Base-by-base conservation (phyloP, 345 rosid genomes). In the Lepidium didymum region DNA sequence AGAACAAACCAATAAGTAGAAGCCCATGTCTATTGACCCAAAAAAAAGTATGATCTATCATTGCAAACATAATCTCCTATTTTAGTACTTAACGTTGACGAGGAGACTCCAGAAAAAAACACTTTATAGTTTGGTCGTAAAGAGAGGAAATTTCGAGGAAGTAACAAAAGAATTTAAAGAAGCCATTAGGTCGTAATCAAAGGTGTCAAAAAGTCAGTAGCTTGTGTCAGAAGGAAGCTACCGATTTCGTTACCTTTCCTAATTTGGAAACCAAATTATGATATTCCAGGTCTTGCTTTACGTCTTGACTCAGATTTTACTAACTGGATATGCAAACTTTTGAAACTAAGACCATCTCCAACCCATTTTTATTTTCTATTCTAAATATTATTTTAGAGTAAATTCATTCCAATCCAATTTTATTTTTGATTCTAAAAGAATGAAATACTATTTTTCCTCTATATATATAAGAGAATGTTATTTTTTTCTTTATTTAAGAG, bases 121-220 rank as follows among this genome's bases (percentile, higher is more conserved):
- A 25, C 41, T 7, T 43, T n/a, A n/a, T n/a, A n/a, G n/a, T n/a
- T n/a, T n/a, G n/a, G n/a, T n/a, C n/a, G n/a, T n/a, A n/a, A n/a
- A 21, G 62, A 42, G 37, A 43, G 56, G 75, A 62, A 62, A 62
- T 27, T 34, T 10, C 56, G 63, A 53, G 62, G 55, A 62, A 34
- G 13, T 8, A 19, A 60, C 14, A 27, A 27, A 4, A 27, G 4
- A 23, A 23, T 23, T 23, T 31, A 21, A 21, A 13, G 47, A 41
- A 14, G 15, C 27, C 53, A 60, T 16, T 38, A 35, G 14, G 57
- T 8, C 0, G 62, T 31, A 13, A 40, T 9, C 0, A 31, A 16
- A 62, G 18, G 55, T 67, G 42, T 63, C 21, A 49, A 68, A 68
- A 56, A 57, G 23, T 8, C 10, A 18, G 35, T 33, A 54, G 42